Evolutionary conservation across 306 rosid genomes (phyloP), one percentile per base, ranked within the genome.

Genomic region (Vicia faba): DNA sequence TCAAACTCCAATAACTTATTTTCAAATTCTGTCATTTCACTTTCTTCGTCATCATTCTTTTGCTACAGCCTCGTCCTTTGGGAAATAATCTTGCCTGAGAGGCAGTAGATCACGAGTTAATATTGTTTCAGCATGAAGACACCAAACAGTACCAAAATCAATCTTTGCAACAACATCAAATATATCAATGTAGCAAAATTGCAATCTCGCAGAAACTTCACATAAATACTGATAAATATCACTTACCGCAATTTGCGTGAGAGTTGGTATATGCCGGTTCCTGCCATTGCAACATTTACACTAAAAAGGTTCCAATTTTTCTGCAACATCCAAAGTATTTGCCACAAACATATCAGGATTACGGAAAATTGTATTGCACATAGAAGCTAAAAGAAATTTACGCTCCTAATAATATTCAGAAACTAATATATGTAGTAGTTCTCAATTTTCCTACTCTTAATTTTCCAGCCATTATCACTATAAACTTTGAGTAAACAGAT

Each of bases 271-370:
- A 90, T 13, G 67, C 99, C 97, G 4, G 97, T 93, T 50, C 81
- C 89, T 51, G 95, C 97, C 99, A 93, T 93, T 66, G 97, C 99
- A 54, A 93, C 8, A 16, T 82, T 93, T 20, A 90, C 97, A 31
- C 97, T 85, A 76, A 93, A 85, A 28, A 93, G 92, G 73, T 93
- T 93, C 99, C 97, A 93, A 74, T 90, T 93, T 72, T 88, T 93
- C 99, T 93, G 96, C 85, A 82, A 74, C 19, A 68, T 11, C 9
- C 3, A 58, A 66, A 61, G 75, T 11, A 35, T 26, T 29, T 64
- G 31, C 38, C 35, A 48, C 29, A 8, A 61, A 40, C 59, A 40
- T 63, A 60, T 43, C 46, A 54, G 68, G 54, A 54, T 46, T 62
- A 31, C 18, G 43, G 16, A 61, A 64, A 61, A 53, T 66, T 46